Conservation (phyloP, 148 eudicot genomes). For the Camellia japonica region DNA sequence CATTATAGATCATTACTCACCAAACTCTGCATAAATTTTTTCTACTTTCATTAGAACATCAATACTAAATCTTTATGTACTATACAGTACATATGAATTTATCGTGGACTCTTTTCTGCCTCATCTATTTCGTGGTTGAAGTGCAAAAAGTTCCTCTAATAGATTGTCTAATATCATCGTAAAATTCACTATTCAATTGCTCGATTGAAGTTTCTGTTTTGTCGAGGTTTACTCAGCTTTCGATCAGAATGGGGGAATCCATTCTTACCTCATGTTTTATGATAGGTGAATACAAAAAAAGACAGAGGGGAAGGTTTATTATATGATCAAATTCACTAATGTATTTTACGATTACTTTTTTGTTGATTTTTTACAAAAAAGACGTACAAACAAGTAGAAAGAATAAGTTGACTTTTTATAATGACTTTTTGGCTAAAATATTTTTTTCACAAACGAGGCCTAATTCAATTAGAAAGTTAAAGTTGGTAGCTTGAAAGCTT, state of each 20-base stretch:
- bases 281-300: not conserved
- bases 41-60: not conserved
- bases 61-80: not conserved
- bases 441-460: too few species aligned
- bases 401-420: too few species aligned
- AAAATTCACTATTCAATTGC: conserved; percentile 6
- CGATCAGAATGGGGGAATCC: not conserved
- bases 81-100: not conserved
- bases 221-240: not conserved
- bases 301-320: too few species aligned
- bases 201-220: conserved; percentile 8
- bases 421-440: too few species aligned
- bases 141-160: conserved; percentile 29
- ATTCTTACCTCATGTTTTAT: not conserved
- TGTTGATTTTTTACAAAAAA: too few species aligned
- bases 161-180: conserved; percentile 36
- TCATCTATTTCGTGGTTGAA: not conserved
- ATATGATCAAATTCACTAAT: not conserved
- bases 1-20: too few species aligned
- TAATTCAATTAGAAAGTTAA: too few species aligned
- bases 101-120: not conserved
- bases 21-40: not conserved
- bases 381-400: too few species aligned
- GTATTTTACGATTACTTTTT: too few species aligned
- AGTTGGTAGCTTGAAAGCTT: not conserved